These are phyloP conservation scores for Komagataella pastoris DNA, from an alignment of 805 yeast species.

Conservation along the genomic window DNA sequence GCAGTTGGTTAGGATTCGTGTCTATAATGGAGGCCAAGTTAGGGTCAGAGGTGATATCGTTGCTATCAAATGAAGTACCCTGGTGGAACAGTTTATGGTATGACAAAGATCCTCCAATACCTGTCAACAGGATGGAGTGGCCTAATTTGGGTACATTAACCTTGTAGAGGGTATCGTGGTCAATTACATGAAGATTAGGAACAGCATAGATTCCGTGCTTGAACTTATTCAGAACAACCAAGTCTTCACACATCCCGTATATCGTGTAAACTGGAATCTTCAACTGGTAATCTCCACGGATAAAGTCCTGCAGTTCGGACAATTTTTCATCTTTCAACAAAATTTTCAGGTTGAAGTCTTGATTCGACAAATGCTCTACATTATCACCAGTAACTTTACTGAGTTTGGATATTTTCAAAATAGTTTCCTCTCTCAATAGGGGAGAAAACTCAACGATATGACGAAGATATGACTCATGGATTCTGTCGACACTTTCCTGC, in stretches of 20 bases:
- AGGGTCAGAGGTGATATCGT: slow-evolving; percentile 16
- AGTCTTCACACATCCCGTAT: slow-evolving; percentile 70
- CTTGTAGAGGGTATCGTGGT: slow-evolving; percentile 36
- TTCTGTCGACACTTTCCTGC: slow-evolving; percentile 34
- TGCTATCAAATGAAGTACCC: slow-evolving; percentile 29
- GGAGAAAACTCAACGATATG: slow-evolving; percentile 60
- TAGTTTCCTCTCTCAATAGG: slow-evolving; percentile 31
- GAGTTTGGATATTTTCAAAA: slow-evolving; percentile 38
- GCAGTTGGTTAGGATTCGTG: slow-evolving; percentile 8
- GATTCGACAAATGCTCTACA: slow-evolving; percentile 23
- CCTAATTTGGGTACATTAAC: slow-evolving; percentile 24
- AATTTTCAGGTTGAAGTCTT: slow-evolving; percentile 21
- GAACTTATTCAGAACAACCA: slow-evolving; percentile 50
- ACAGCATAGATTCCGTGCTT: slow-evolving; percentile 36
- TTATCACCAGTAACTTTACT: slow-evolving; percentile 29
- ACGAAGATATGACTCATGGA: slow-evolving; percentile 43
- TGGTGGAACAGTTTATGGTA: slow-evolving; percentile 57
- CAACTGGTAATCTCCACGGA: slow-evolving; percentile 27
- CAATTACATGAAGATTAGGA: slow-evolving; percentile 47
- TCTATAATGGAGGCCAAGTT: slow-evolving; percentile 2
- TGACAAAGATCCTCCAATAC: slow-evolving; percentile 61
- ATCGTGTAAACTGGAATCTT: slow-evolving; percentile 61
- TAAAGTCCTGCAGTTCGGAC: slow-evolving; percentile 37
- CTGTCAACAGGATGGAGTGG: slow-evolving; percentile 42
- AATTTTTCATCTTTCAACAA: slow-evolving; percentile 23